A percentile compares a stretch with the other conserved stretches of the same genome.
These are phyloP conservation scores for Corchorus capsularis DNA, from an alignment of 345 rosid species.

Conservation along the genomic window DNA sequence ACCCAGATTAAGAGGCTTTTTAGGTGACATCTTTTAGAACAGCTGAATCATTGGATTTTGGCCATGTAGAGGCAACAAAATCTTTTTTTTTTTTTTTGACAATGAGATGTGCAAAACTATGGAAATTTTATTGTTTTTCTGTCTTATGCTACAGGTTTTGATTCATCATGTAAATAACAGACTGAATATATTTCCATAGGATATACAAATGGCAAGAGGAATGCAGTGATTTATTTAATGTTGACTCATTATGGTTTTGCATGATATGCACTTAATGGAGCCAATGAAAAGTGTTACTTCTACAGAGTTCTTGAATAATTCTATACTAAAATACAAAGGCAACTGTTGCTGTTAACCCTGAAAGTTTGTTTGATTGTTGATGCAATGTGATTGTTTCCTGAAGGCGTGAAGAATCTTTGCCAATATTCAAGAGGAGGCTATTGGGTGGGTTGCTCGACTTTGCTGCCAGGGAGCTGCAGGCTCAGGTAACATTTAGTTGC, in stretches of 20 bases:
- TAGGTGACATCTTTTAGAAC: not conserved
- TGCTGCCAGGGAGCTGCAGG: constrained; percentile 96
- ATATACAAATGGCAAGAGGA: not conserved
- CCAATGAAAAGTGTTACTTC: not conserved
- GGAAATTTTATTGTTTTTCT: not conserved
- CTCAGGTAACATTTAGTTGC: constrained; percentile 60
- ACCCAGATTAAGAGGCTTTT: not conserved
- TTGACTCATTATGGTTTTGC: not conserved
- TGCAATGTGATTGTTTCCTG: constrained; percentile 31
- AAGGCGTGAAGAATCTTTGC: constrained; percentile 97
- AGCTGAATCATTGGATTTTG: constrained; percentile 11
- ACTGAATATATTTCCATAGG: not conserved
- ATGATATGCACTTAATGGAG: not conserved
- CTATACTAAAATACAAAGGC: constrained; percentile 4
- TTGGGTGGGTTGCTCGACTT: constrained; percentile 93
- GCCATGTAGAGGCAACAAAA: not conserved
- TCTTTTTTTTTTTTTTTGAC: constrained; percentile 12
- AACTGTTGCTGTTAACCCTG: too few relatives aligned
- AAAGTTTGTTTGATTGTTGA: not conserved
- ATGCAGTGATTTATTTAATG: not conserved
- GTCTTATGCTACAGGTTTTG: not conserved
- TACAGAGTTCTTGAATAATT: not conserved
- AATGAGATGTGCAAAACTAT: constrained; percentile 2
- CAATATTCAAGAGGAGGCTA: constrained; percentile 93
- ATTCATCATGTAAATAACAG: constrained; percentile 5